These are phyloP conservation scores for Carex littledalei DNA, from an alignment of 176 grass and related monocot species.

Conservation along the genomic window DNA sequence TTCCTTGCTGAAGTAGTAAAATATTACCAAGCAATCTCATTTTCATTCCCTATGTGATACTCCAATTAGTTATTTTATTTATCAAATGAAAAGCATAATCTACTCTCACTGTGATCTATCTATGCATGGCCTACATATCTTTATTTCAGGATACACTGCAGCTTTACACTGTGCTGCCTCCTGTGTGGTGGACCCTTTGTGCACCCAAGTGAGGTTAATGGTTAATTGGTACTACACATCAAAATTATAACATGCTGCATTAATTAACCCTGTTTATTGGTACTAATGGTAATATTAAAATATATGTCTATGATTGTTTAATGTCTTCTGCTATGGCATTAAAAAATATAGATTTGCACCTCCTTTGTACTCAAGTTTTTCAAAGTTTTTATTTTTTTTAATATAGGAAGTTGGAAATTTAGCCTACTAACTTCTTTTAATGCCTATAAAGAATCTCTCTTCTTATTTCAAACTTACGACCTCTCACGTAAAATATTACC, in stretches of 20 bases:
- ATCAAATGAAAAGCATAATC: conserved; percentile 6
- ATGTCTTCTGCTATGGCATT: background rate
- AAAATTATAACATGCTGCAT: background rate
- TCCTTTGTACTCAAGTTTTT: no score
- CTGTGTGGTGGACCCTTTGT: background rate
- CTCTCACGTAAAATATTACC: no score
- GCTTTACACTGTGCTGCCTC: background rate
- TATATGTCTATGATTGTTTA: background rate
- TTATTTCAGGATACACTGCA: background rate
- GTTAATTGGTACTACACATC: background rate
- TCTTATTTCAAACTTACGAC: no score
- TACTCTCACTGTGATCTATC: background rate
- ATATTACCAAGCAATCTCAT: conserved; percentile 13
- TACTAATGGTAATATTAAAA: no score
- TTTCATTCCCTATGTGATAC: conserved; percentile 11
- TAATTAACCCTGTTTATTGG: no score
- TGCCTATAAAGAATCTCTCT: no score
- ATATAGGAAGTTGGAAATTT: no score
- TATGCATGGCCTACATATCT: conserved; percentile 11
- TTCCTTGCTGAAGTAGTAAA: background rate
- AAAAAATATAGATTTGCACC: no score
- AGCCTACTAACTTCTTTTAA: no score
- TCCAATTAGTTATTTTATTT: background rate
- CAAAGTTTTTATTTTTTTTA: no score
- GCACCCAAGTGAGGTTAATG: background rate